Base-by-base conservation (phyloP, 306 rosid genomes). In the Oemleria cerasiformis region DNA sequence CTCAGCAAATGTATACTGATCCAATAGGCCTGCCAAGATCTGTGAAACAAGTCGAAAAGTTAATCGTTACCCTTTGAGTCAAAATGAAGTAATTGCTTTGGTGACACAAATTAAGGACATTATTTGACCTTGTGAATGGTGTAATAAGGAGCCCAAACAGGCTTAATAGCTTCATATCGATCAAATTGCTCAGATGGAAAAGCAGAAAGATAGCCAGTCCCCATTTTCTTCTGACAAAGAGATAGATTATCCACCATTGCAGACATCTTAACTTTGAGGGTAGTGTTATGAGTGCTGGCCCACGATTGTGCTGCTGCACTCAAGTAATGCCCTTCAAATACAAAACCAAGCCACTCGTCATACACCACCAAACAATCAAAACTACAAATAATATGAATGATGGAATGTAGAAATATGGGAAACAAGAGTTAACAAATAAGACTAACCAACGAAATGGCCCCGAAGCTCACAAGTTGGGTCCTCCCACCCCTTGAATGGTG, bases 121-220 rank as follows among this genome's bases (percentile, higher is more conserved):
- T 68, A 44, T 81, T 30, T 4, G 36, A 94, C 98, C 97, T 94
- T 94, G 87, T 94, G 98, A 75, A 94, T 84, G 72, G 98, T 94
- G 84, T 94, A 94, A 74, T 94, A 94, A 53, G 98, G 97, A 75
- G 97, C 98, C 97, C 98, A 94, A n/a, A 80, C 92, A 39, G 66
- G 59, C 58, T 72, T 7, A 47, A 84, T 9, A 51, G 84, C 90
- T 77, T 91, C 98, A 66, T 83, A 70, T 9, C 86, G 86, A 79
- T 94, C 98, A 63, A 94, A 93, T 13, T 53, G 50, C 67, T 87
- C 94, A 0, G 88, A 40, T 6, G 98, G 98, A 78, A 88, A 94
- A 17, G 98, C 97, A 39, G 98, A 94, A 57, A 94, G 94, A 82
- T 94, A 94, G 44, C 98, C 98, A 0, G 83, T 78, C 54, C 96